Percentiles rank a stretch among this genome's conserved stretches.
phyloP scores from a whole-genome alignment of 352 stramenopile species.

The Globisporangium cylindrosporum region DNA sequence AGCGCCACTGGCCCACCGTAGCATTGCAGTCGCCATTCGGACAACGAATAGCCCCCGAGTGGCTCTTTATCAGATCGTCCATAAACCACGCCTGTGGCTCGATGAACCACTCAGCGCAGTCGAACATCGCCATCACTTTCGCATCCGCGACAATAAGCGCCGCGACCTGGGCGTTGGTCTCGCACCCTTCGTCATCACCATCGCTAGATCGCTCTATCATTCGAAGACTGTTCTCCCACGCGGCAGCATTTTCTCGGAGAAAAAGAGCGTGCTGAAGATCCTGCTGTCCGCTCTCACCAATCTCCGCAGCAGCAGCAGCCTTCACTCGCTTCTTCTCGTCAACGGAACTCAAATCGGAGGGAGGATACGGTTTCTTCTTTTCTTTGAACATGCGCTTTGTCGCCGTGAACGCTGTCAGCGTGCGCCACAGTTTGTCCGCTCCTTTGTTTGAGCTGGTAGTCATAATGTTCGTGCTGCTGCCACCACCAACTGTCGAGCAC shows the following conservation, averaged over 20 bases:
- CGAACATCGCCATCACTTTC: conserved; percentile 20
- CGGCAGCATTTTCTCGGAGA: conserved; percentile 23
- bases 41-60: conserved; percentile 37
- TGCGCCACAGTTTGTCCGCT: conserved; percentile 34
- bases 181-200: conserved; percentile 17
- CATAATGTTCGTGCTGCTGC: conserved; percentile 5
- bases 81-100: conserved; percentile 52
- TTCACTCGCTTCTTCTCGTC: conserved; percentile 13
- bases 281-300: neutral
- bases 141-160: conserved; percentile 36
- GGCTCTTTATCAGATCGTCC: conserved; percentile 16
- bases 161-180: conserved; percentile 19
- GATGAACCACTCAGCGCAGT: conserved; percentile 44
- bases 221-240: conserved; percentile 36
- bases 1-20: conserved; percentile 50
- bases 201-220: conserved; percentile 23
- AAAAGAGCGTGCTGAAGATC: neutral
- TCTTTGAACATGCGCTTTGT: conserved; percentile 34
- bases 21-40: conserved; percentile 34
- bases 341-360: neutral
- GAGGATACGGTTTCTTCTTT: conserved; percentile 7
- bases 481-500: neutral
- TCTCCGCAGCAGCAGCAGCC: neutral
- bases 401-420: conserved; percentile 33
- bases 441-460: conserved; percentile 21